Conservation (phyloP, 2,329 filamentous ascomycete genomes). For the Colletotrichum sp. region DNA sequence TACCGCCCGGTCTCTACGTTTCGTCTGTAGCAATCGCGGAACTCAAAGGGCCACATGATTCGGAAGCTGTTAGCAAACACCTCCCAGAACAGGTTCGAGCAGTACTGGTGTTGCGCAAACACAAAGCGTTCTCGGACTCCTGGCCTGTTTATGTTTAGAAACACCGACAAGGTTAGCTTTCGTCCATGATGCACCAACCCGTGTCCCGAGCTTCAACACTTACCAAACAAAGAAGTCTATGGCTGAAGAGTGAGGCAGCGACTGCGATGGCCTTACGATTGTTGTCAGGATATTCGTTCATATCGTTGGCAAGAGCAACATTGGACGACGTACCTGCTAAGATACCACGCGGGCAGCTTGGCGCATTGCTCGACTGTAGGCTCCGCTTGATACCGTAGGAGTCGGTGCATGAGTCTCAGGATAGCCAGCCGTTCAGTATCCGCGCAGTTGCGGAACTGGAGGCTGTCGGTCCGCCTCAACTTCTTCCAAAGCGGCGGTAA, state of each 20-base stretch:
- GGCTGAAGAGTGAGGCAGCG: conserved; percentile 29
- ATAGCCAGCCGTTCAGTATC: conserved; percentile 27
- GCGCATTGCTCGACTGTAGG: conserved; percentile 22
- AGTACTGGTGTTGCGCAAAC: conserved; percentile 32
- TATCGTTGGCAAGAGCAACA: neutral
- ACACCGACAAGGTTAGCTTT: neutral
- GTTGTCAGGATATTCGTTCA: neutral
- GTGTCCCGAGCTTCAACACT: neutral
- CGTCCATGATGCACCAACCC: neutral
- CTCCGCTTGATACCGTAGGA: conserved; percentile 30
- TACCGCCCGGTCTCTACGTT: conserved; percentile 28
- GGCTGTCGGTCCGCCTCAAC: conserved; percentile 24
- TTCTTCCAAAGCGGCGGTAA: conserved; percentile 30
- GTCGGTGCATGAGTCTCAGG: conserved; percentile 26
- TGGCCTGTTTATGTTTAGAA: conserved; percentile 23
- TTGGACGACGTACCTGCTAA: conserved; percentile 24
- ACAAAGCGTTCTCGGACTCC: conserved; percentile 31
- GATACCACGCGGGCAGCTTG: conserved; percentile 28
- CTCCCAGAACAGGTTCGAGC: conserved; percentile 30
- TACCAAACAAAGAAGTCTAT: conserved; percentile 36
- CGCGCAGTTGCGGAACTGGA: conserved; percentile 24
- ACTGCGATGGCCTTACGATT: conserved; percentile 27
- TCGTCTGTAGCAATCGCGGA: conserved; percentile 30
- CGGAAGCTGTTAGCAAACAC: conserved; percentile 26
- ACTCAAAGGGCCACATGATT: conserved; percentile 28